phyloP scores from a whole-genome alignment of 2,329 filamentous ascomycete species.

The Aspergillus jensenii region DNA sequence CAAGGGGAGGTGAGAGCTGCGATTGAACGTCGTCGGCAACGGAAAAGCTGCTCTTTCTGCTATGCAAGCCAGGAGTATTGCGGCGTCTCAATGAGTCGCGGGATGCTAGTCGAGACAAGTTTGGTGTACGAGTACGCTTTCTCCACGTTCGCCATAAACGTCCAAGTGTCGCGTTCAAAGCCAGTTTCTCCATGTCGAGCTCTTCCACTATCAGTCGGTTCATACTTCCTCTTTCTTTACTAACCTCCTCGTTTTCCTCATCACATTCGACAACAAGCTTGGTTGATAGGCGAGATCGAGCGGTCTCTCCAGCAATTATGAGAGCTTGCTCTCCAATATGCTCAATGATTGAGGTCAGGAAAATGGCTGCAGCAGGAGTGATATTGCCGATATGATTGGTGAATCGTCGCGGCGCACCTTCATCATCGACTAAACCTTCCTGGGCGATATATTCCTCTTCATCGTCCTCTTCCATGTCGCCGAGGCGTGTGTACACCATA shows the following conservation, averaged over 20 bases:
- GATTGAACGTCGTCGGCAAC: conserved; percentile 33
- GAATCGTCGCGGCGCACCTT: conserved; percentile 57
- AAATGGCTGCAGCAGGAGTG: conserved; percentile 90
- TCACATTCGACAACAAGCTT: conserved; percentile 55
- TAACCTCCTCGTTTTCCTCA: conserved; percentile 49
- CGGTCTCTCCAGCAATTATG: conserved; percentile 81
- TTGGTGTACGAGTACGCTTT: conserved; percentile 58
- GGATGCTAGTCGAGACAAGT: conserved; percentile 42
- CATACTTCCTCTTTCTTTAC: conserved; percentile 50
- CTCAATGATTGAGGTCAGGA: conserved; percentile 90
- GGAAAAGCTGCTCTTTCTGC: conserved; percentile 40
- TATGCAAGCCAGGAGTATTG: conserved; percentile 24
- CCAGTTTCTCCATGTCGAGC: conserved; percentile 87
- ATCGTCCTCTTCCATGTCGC: conserved; percentile 96
- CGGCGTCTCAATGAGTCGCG: conserved; percentile 41
- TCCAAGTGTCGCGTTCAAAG: conserved; percentile 83
- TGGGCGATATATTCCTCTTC: conserved; percentile 85
- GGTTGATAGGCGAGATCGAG: conserved; percentile 49
- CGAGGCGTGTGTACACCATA: conserved; percentile 97
- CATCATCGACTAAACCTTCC: conserved; percentile 66
- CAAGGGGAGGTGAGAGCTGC: conserved; percentile 8
- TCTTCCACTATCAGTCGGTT: conserved; percentile 78
- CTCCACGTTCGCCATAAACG: conserved; percentile 94
- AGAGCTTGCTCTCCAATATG: conserved; percentile 90
- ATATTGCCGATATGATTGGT: conserved; percentile 63